Base-by-base conservation (phyloP, 129 eudicot species). In the Flaveria sonorensis region DNA sequence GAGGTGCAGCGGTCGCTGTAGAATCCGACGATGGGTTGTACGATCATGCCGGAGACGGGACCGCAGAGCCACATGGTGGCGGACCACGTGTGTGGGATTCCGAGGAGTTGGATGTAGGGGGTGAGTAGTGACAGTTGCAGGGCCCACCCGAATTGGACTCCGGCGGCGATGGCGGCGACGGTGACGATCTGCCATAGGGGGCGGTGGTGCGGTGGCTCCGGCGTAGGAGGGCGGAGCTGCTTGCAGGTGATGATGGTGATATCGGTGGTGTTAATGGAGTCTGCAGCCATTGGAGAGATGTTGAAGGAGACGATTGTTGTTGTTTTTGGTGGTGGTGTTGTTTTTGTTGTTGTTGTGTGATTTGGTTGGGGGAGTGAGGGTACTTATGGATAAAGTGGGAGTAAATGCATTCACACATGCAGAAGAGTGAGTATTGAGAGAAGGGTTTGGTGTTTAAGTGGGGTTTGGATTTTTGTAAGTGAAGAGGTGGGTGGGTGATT, bases 1-100 rank as follows among this genome's bases (percentile, higher is more conserved):
- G 48, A 32, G 15, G 71, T 66, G 71, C 71, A 66, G 4, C 71
- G 71, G 48, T 66, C 71, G 50, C 71, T 66, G 21, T 66, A 32
- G 71, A 14, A 39, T 1, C 71, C 71, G 21, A 66, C 50, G 3
- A 66, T 10, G 2, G 71, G 71, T n/a, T 66, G 71, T 0, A 66
- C 50, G 1, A 66, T 66, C 46, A 64, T 23, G 70, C 70, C 70
- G 16, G 70, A 64, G 70, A 64, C 14, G 2, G 47, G 70, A 0
- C 71, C 71, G 7, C 71, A 66, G n/a, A 66, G 71, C 71, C 71
- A 66, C 23, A 66, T 66, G 23, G 6, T n/a, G 21, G 71, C 18
- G 13, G 71, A 16, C 71, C 71, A 39, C 6, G 24, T 8, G 50
- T 66, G 71, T 15, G 71, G 71, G 15, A 66, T 39, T 1, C 71